phyloP scores from a whole-genome alignment of 2,329 filamentous ascomycete genomes.

The Aureobasidium sp. region DNA sequence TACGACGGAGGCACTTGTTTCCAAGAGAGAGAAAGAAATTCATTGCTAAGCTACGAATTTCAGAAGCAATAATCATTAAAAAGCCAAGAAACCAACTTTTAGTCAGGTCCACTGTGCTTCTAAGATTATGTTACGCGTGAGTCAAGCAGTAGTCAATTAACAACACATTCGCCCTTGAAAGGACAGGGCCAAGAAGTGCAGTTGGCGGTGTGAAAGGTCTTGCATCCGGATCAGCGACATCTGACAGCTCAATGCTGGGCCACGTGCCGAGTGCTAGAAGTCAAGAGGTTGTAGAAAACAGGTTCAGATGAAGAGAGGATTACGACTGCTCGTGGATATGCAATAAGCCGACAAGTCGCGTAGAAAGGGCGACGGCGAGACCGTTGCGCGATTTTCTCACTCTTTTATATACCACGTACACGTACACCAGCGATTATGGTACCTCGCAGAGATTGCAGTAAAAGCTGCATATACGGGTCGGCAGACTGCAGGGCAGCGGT shows the following conservation, averaged over 20 bases:
- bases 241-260: not conserved
- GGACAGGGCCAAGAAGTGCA: not conserved
- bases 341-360: conserved; percentile 4
- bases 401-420: not conserved
- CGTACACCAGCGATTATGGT: not conserved
- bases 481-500: not conserved
- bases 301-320: not conserved
- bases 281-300: not conserved
- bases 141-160: not conserved
- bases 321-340: not conserved
- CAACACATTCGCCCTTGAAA: no score
- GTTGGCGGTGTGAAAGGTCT: not conserved
- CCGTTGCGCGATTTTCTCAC: conserved; percentile 5
- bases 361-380: not conserved
- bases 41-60: not conserved
- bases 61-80: not conserved
- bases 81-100: not conserved
- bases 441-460: not conserved
- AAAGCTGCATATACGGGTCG: not conserved
- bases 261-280: not conserved
- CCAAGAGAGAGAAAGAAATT: not conserved
- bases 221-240: not conserved
- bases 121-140: not conserved
- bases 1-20: not conserved
- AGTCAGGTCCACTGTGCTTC: not conserved